phyloP scores from a whole-genome alignment of 1,284 basidiomycete species.

The Trichosporon sp. region DNA sequence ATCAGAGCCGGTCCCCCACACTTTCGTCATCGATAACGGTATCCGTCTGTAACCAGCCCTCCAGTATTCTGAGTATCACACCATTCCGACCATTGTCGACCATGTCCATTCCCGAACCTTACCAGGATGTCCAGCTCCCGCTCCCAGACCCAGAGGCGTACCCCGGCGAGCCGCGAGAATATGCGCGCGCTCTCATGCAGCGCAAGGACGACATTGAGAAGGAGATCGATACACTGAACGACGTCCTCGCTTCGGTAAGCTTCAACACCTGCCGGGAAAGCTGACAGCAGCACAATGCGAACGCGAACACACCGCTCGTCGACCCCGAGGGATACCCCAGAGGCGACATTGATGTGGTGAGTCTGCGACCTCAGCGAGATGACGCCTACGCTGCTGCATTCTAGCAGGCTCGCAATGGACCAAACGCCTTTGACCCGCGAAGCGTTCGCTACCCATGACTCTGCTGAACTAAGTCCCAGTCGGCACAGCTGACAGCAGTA shows the following conservation, averaged over 20 bases:
- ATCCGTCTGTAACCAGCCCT: neutral
- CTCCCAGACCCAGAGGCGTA: conserved; percentile 42
- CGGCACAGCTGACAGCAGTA: conserved; percentile 50
- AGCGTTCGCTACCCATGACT: no score
- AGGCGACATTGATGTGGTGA: conserved; percentile 59
- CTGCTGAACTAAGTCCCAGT: no score
- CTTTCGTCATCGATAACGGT: conserved; percentile 10
- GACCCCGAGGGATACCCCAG: conserved; percentile 80
- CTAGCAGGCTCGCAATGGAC: no score
- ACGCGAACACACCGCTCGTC: conserved; percentile 58
- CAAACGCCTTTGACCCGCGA: no score
- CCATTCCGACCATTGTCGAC: neutral
- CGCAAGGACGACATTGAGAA: conserved; percentile 44
- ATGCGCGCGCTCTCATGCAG: conserved; percentile 43
- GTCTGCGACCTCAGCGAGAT: conserved; percentile 9
- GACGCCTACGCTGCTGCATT: neutral
- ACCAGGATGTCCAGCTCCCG: conserved; percentile 26
- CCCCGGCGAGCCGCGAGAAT: conserved; percentile 39
- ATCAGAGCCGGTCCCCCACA: conserved; percentile 1
- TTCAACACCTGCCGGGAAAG: neutral
- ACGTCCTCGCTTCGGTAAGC: conserved; percentile 31
- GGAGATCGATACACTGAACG: conserved; percentile 39
- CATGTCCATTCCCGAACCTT: conserved; percentile 27
- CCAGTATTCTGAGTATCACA: neutral
- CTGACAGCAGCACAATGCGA: conserved; percentile 34